Evolutionary conservation across 225 moss, liverwort and hornwort genomes (phyloP), one percentile per base, ranked within the genome.

Genomic region (Physcomitrellopsis africana): DNA sequence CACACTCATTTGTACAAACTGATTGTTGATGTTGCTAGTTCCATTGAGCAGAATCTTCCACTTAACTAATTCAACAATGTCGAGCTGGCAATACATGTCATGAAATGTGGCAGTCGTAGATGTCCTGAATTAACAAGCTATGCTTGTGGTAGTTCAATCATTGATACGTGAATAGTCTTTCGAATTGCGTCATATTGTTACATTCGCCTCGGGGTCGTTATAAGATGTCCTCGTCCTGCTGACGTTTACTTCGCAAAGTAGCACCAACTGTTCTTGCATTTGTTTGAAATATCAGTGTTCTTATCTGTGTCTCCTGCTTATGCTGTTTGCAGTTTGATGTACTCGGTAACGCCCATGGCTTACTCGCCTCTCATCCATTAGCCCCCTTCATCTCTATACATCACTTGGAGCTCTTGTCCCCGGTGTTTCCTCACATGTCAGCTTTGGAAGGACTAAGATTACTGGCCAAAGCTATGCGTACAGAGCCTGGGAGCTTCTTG

Each of bases 321-420:
- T 66, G 56, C 17, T 44, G 16, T 75, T 73, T 84, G 86, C 91
- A 94, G 91, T 86, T 91, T 56, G 93, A 94, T 76, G 78, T 94
- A 7, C 67, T 86, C 26, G 91, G 93, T 46, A 89, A 91, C 55
- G 89, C 91, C 10, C 86, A 86, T 70, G 91, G 93, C 18, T 49
- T 91, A 48, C 81, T 94, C 63, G 89, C 93, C 3, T 89, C 91
- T 23, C 91, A 94, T 73, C 93, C 91, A 10, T 71, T 91, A 11
- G 76, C 93, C 55, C 93, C 91, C n/a, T 94, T 94, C 77, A 60
- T 94, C 59, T 91, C 93, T 7, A 88, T 94, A 52, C 91, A 94
- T 63, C 91, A 94, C 69, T 77, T 91, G 83, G 91, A 94, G 75
- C 74, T 94, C 51, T 83, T 94, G 51, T 67, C 82, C 10, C 93